Conservation (phyloP, 768 basidiomycete species). For the Russula sp. region DNA sequence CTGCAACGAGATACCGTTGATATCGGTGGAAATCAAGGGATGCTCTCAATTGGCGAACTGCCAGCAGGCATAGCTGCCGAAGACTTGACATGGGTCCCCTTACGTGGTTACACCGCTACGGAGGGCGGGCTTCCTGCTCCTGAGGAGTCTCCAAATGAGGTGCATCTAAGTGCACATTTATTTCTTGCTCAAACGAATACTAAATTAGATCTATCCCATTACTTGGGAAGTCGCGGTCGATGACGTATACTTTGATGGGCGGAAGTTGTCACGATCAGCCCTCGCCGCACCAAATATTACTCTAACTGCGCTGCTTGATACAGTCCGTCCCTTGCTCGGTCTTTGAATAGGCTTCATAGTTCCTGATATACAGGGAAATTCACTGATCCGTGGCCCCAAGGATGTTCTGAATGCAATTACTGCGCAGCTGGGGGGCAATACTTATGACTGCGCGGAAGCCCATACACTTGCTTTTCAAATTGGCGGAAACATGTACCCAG, state of each 20-base stretch:
- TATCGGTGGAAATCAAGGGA: conserved; percentile 60
- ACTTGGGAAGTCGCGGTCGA: conserved; percentile 67
- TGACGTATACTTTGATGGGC: conserved; percentile 63
- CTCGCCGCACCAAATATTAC: conserved; percentile 41
- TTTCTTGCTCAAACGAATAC: background rate
- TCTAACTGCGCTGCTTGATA: conserved; percentile 64
- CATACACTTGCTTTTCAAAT: conserved; percentile 64
- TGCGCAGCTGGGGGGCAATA: conserved; percentile 32
- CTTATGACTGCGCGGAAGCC: conserved; percentile 51
- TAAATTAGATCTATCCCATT: conserved; percentile 26
- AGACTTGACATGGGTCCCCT: conserved; percentile 56
- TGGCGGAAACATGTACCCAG: conserved; percentile 58
- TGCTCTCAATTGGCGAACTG: conserved; percentile 59
- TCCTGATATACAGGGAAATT: conserved; percentile 51
- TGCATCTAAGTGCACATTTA: conserved; percentile 26
- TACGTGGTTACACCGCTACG: conserved; percentile 45
- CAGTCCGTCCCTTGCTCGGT: conserved; percentile 36
- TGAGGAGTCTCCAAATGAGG: conserved; percentile 52
- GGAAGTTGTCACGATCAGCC: conserved; percentile 48
- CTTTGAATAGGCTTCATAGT: background rate
- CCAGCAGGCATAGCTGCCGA: conserved; percentile 42
- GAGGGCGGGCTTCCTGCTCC: conserved; percentile 53
- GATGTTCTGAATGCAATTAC: conserved; percentile 53
- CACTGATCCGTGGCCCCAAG: conserved; percentile 64
- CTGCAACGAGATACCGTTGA: conserved; percentile 64